These are phyloP conservation scores for Magnolia sinica DNA, from an alignment of 164 flowering plant species.

Conservation along the genomic window DNA sequence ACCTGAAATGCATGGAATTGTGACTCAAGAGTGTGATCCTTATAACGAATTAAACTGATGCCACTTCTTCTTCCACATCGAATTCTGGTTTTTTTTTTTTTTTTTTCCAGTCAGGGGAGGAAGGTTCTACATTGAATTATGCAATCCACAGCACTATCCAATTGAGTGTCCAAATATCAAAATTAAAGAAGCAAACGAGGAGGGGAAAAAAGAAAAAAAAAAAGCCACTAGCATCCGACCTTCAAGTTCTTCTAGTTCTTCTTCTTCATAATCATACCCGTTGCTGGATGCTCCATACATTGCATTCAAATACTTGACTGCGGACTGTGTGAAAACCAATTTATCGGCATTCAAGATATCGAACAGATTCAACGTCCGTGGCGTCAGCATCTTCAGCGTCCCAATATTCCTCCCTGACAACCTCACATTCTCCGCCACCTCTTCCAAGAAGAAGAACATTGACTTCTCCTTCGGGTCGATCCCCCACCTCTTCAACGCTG, in stretches of 20 bases:
- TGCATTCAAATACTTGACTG: constrained; percentile 17
- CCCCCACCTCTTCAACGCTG: constrained; percentile 83
- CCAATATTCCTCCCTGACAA: constrained; percentile 79
- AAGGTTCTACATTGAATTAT: too few relatives aligned
- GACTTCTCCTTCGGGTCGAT: constrained; percentile 77
- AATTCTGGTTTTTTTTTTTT: too few relatives aligned
- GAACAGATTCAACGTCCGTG: constrained; percentile 81
- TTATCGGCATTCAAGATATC: constrained; percentile 66
- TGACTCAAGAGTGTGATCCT: too few relatives aligned
- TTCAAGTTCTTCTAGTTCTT: constrained; percentile 6
- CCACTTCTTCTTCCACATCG: too few relatives aligned
- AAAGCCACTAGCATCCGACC: not conserved
- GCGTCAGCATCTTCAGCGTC: constrained; percentile 77
- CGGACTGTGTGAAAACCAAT: constrained; percentile 13
- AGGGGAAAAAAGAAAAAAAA: too few relatives aligned
- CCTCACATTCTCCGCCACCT: constrained; percentile 61
- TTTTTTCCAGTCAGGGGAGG: too few relatives aligned
- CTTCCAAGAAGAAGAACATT: constrained; percentile 58
- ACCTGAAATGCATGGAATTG: too few relatives aligned
- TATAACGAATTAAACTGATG: too few relatives aligned
- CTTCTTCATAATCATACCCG: not conserved
- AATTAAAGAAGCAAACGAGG: not conserved
- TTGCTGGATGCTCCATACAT: constrained; percentile 21
- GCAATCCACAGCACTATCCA: too few relatives aligned
- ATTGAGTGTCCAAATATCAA: too few relatives aligned